Percentiles rank a stretch among this genome's conserved stretches.
phyloP scores from a whole-genome alignment of 257 asterid genomes.

The Nicotiana undulata region DNA sequence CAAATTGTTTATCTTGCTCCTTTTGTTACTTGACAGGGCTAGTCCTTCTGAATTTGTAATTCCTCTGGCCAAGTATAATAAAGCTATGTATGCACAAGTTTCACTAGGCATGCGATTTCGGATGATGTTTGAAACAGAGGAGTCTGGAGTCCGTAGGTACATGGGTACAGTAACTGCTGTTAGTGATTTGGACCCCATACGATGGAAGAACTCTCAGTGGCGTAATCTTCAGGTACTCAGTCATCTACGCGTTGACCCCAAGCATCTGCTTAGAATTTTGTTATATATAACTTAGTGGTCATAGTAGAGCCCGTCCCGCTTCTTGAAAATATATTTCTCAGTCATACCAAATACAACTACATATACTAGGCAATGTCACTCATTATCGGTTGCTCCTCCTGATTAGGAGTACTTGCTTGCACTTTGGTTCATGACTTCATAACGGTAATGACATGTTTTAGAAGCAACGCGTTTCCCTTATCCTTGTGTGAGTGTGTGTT shows the following conservation, averaged over 20 bases:
- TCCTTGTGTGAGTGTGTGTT: too few species aligned
- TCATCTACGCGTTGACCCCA: neutral
- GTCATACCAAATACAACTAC: neutral
- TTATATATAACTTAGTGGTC: neutral
- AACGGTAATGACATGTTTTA: neutral
- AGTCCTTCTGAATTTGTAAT: conserved; percentile 92
- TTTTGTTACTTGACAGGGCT: conserved; percentile 47
- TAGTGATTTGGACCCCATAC: conserved; percentile 68
- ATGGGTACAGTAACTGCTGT: conserved; percentile 87
- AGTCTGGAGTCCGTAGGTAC: conserved; percentile 85
- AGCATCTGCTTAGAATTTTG: neutral
- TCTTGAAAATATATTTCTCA: neutral
- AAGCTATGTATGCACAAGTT: conserved; percentile 84
- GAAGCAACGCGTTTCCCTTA: neutral
- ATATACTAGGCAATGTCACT: neutral
- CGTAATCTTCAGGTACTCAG: conserved; percentile 81
- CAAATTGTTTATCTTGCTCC: neutral
- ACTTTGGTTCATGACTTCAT: neutral
- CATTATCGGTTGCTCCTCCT: neutral
- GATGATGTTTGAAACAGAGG: conserved; percentile 99
- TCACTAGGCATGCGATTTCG: conserved; percentile 92
- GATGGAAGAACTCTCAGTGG: conserved; percentile 97
- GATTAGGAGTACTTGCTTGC: neutral
- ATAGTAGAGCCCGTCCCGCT: neutral
- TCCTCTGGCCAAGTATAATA: conserved; percentile 84